Percentiles rank a stretch among this genome's conserved stretches.
Conservation (phyloP, 805 yeast species). For the Brettanomyces sp. region DNA sequence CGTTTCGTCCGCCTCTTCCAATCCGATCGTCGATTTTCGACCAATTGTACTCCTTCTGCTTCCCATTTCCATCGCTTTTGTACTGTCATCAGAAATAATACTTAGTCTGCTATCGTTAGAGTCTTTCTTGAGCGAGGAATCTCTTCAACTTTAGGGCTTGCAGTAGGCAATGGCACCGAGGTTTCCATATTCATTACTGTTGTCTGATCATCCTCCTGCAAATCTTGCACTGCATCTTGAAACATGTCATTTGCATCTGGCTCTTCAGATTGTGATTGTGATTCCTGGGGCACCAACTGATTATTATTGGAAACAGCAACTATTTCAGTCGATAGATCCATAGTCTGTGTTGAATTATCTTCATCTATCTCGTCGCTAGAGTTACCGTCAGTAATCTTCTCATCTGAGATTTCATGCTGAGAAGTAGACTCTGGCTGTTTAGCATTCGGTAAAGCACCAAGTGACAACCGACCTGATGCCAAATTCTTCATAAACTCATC, state of each 20-base stretch:
- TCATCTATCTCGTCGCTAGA: constrained; percentile 11
- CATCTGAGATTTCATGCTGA: not conserved
- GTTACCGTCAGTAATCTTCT: not conserved
- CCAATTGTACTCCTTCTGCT: not conserved
- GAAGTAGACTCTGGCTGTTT: not conserved
- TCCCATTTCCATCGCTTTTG: constrained; percentile 1
- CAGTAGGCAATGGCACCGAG: too few relatives aligned
- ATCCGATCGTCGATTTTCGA: not conserved
- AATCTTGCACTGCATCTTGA: constrained; percentile 4
- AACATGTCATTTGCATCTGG: constrained; percentile 5
- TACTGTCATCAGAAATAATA: constrained; percentile 1
- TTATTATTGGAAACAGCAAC: constrained; percentile 6
- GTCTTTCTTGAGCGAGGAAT: too few relatives aligned
- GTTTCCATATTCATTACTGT: constrained; percentile 4
- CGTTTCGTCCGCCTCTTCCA: constrained; percentile 5
- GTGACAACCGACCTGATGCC: not conserved
- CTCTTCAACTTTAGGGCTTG: too few relatives aligned
- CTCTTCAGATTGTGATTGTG: not conserved
- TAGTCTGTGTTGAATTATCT: constrained; percentile 17
- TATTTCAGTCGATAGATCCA: constrained; percentile 19
- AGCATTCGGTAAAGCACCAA: not conserved
- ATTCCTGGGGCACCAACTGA: constrained; percentile 9
- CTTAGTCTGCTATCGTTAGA: not conserved
- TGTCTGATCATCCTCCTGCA: constrained; percentile 2
- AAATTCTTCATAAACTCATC: not conserved